Evolutionary conservation across 768 basidiomycete species (phyloP), one percentile per base, ranked within the genome.

Genomic region (Suillus weaverae): DNA sequence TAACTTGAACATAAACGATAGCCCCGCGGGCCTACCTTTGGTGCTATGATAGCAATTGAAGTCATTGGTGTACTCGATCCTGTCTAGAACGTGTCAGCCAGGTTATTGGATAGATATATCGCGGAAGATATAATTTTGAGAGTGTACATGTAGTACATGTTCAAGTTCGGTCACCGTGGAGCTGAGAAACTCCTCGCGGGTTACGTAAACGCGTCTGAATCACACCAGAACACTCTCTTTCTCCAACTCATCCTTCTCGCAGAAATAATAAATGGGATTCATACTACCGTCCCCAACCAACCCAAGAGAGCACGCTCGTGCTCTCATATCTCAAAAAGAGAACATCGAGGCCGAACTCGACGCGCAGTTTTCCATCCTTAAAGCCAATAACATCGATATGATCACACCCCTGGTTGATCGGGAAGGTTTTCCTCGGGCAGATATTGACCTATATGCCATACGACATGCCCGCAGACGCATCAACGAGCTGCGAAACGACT

Each of bases 381-480:
- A 81, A 70, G 79, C 83, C 59, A 90, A 93, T 70, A 77, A 83
- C 48, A 84, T 84, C 38, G 87, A 84, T 2, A 85, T 94, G 81
- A 77, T 85, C 32, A 85, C 90, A 0, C 87, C 92, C 0, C 85
- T 98, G 39, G 85, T 97, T 55, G 95, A 97, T 72, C 67, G 80
- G 1, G 92, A 97, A 61, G 97, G 97, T 8, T 98, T 94, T 76
- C 96, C 96, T 1, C 84, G 94, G 16, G 87, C 86, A 16, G 91
- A 97, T 77, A 84, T 98, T 66, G 92, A 96, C 68, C 81, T 97
- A 20, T 92, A 86, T 72, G 88, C 89, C 13, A 89, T 96, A 22
- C 83, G 93, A 30, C 79, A 80, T 56, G 92, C 94, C 14, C 84
- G 94, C 61, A 84, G 89, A 36, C 82, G 90, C 59, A 86, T 96